Base-by-base conservation (phyloP, 1,139 yeast genomes). In the Scheffersomyces cryptocercus region DNA sequence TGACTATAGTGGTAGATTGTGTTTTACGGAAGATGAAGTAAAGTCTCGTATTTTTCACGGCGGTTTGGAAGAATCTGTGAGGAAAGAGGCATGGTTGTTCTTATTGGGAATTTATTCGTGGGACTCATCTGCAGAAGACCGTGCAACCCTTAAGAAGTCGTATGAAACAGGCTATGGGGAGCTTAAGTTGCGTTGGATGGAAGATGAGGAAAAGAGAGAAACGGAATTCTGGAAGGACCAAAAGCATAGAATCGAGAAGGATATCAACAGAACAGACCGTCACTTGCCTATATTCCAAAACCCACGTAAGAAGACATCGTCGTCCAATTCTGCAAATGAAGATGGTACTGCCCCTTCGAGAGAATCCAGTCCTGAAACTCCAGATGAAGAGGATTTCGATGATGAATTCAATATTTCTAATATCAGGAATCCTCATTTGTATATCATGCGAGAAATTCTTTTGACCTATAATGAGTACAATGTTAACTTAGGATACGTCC, bases 201-300 rank as follows among this genome's bases (percentile, higher is more conserved):
- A 81, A 50, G 72, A 77, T 41, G 84, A 77, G 4, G 71, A 71
- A 2, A 83, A 81, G 58, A 62, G 81, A 39, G 67, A 69, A 35
- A 85, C 85, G 49, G 86, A 81, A 39, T 89, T 81, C 62, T 91
- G 96, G 93, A 79, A 77, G 57, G 98, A 88, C 66, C 98, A 90
- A 61, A 84, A 84, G 50, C 82, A 81, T 47, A 77, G 98, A 47
- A 91, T 95, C 50, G 96, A 91, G 56, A 93, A 93, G 64, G 99
- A 93, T 66, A 88, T 93, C 26, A 88, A 85, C 51, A 77, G 99
- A 51, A 93, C 97, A 5, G 99, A 93, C 65, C 76, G 99, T 36
- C 77, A 85, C 39, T 64, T 90, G 42, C 77, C 81, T 1, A 65
- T 91, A 6, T 88, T 84, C 67, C 75, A 78, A 56, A 51, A 78